These are phyloP conservation scores for Russula olivacea DNA, from an alignment of 768 basidiomycete genomes.

Conservation along the genomic window DNA sequence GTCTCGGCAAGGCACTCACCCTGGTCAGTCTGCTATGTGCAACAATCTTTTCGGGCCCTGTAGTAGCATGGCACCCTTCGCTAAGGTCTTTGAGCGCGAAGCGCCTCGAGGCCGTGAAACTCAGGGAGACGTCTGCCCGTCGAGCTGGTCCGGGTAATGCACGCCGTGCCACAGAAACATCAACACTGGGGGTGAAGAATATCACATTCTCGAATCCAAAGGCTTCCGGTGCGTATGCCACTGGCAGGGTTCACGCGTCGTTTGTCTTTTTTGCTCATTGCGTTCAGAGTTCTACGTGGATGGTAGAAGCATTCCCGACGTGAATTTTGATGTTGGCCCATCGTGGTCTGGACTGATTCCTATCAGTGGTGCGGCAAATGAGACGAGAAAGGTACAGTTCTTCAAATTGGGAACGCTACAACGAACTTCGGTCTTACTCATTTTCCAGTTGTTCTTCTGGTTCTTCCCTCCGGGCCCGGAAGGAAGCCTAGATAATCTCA, in stretches of 20 bases:
- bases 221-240: conserved; percentile 45
- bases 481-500: conserved; percentile 65
- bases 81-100: background rate
- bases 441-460: conserved; percentile 71
- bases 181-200: conserved; percentile 40
- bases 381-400: conserved; percentile 57
- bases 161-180: background rate
- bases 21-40: conserved; percentile 1
- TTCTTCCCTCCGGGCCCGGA: conserved; percentile 74
- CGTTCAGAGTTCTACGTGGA: conserved; percentile 62
- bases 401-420: background rate
- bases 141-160: background rate
- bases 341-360: conserved; percentile 73
- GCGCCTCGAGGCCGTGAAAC: conserved; percentile 7
- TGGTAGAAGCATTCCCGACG: conserved; percentile 57
- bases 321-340: conserved; percentile 68
- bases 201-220: conserved; percentile 66
- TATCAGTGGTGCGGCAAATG: conserved; percentile 50
- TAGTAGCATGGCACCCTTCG: background rate
- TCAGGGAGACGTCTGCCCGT: conserved; percentile 9
- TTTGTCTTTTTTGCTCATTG: background rate
- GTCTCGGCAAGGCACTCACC: background rate
- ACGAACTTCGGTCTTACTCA: background rate
- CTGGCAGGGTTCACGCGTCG: background rate
- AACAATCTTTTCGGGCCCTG: background rate